Base-by-base conservation (phyloP, 306 rosid genomes). In the Hippophae gyantsensis region DNA sequence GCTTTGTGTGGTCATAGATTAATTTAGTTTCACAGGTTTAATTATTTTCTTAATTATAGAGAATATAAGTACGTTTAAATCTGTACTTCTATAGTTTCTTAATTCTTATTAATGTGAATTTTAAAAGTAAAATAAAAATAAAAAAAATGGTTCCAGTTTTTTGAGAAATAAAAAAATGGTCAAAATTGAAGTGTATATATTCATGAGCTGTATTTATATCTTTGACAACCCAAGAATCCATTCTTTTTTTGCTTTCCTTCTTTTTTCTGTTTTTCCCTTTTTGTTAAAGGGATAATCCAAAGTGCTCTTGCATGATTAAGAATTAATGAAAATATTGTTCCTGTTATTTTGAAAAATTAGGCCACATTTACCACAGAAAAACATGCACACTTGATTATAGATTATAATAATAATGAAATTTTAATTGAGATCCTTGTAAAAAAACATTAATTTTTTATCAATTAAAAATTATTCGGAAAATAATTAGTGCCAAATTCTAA, bases 111-210 rank as follows among this genome's bases (percentile, higher is more conserved):
- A 32, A 2, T 42, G 45, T 9, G 45, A 5, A 32, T 7, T 11
- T 46, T 47, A 54, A n/a, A n/a, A n/a, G n/a, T n/a, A n/a, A n/a
- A n/a, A n/a, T 51, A 43, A 13, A 56, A 44, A 27, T 9, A 48
- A 51, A 50, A 23, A 43, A 18, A 4, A 42, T 55, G 50, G 53
- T 43, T 27, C 63, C 63, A 56, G 26, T 42, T 27, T 8, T 65
- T 61, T 57, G 43, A 73, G 75, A 71, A 74, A 72, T 27, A 79
- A 75, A 47, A 79, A 79, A 76, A 69, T 73, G 75, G 71, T 70
- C 1, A 69, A 52, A 79, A 71, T 13, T 40, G 68, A 70, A 67
- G 72, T 11, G 73, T 64, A 58, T 54, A 42, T 55, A 27, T 59
- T 56, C 66, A 48, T 48, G 52, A 48, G 52, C 10, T 48, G 52